phyloP scores from a whole-genome alignment of 106 monocot species.

The Acorus calamus region DNA sequence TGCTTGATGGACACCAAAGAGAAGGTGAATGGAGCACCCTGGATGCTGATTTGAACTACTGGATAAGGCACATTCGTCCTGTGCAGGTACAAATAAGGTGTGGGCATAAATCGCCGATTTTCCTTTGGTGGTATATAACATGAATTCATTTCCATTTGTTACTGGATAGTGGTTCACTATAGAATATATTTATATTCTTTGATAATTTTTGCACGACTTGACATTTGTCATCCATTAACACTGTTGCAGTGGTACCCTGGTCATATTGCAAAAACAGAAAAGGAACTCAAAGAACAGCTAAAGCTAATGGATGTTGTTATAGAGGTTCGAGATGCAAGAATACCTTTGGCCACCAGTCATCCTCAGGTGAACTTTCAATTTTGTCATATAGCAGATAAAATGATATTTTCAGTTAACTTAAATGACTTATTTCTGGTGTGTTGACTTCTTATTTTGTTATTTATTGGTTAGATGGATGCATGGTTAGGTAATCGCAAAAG shows the following conservation, averaged over 20 bases:
- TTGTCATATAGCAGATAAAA: neutral
- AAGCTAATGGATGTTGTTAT: constrained; percentile 98
- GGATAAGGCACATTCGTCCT: constrained; percentile 78
- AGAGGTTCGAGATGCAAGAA: constrained; percentile 95
- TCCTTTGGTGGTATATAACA: neutral
- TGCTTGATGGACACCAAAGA: constrained; percentile 12
- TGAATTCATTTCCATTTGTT: neutral
- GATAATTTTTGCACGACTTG: neutral
- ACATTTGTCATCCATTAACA: neutral
- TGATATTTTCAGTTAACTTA: neutral
- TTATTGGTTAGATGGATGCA: constrained; percentile 71
- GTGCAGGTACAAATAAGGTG: constrained; percentile 72
- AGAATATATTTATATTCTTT: neutral
- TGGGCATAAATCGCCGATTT: constrained; percentile 8
- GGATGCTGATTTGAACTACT: constrained; percentile 63
- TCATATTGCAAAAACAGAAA: constrained; percentile 97
- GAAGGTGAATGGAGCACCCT: constrained; percentile 51
- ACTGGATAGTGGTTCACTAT: no score
- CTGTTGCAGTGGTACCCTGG: constrained; percentile 92
- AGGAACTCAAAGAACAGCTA: constrained; percentile 79
- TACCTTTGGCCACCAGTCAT: constrained; percentile 86
- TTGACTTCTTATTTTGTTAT: constrained; percentile 2
- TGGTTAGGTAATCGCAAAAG: constrained; percentile 91
- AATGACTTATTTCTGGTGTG: no score
- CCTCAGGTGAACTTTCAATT: constrained; percentile 47